These are phyloP conservation scores for Lichina pygmaea DNA, from an alignment of 495 filamentous ascomycete genomes.

Conservation along the genomic window DNA sequence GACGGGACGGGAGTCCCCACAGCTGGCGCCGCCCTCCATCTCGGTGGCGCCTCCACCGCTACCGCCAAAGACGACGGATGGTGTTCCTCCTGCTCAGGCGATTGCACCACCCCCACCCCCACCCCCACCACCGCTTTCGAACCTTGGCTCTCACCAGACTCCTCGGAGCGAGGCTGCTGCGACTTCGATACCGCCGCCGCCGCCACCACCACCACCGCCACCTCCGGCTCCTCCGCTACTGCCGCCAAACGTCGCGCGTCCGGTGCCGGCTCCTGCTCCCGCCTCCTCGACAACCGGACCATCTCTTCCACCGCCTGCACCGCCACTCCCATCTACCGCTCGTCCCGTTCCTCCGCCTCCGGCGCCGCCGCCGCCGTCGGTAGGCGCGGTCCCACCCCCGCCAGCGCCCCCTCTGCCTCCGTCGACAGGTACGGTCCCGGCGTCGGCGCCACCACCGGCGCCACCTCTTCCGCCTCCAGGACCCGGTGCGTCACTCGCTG, in stretches of 20 bases:
- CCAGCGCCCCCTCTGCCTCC: constrained; percentile 11
- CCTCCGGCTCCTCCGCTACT: constrained; percentile 10
- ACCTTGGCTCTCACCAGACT: constrained; percentile 15
- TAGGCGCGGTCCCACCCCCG: constrained; percentile 2
- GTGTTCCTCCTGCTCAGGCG: constrained; percentile 6
- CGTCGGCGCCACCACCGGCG: constrained; percentile 16
- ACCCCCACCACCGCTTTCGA: constrained; percentile 19
- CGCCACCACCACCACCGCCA: constrained; percentile 5
- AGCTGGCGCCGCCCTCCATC: too few relatives aligned
- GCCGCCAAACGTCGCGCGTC: constrained; percentile 13
- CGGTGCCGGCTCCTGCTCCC: constrained; percentile 8
- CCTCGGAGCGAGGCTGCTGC: constrained; percentile 17
- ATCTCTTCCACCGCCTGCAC: constrained; percentile 11
- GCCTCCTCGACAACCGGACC: background rate
- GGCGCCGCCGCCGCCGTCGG: constrained; percentile 8
- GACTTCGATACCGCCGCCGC: constrained; percentile 13
- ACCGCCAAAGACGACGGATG: constrained; percentile 40
- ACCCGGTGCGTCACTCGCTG: constrained; percentile 15
- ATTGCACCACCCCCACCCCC: constrained; percentile 36
- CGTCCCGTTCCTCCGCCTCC: constrained; percentile 7
- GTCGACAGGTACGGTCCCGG: constrained; percentile 6
- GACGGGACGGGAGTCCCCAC: constrained; percentile 12
- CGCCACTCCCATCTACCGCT: constrained; percentile 14
- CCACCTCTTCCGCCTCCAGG: constrained; percentile 14
- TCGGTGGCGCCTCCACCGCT: constrained; percentile 26